Evolutionary conservation across 1,284 basidiomycete genomes (phyloP).

Genomic region (Puccinia sorghi): DNA sequence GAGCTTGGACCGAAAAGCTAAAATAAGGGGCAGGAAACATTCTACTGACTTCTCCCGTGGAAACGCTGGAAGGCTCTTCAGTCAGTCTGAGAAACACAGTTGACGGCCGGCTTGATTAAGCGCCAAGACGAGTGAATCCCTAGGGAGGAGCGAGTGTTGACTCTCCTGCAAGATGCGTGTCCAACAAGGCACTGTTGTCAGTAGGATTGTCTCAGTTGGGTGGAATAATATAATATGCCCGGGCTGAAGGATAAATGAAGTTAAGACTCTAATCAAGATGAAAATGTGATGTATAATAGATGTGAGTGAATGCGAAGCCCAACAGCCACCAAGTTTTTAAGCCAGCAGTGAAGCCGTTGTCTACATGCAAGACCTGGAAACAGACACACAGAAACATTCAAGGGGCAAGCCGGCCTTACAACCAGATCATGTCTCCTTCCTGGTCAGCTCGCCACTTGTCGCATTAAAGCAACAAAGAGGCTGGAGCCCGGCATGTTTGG

Average conservation of each 20-base stretch:
- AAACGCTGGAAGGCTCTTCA: neutral
- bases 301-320: neutral
- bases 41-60: conserved; percentile 17
- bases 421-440: neutral
- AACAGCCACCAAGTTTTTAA: conserved; percentile 6
- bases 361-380: neutral
- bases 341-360: neutral
- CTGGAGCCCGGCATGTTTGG: conserved; percentile 5
- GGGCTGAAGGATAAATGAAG: neutral
- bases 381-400: neutral
- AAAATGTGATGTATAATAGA: neutral
- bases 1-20: conserved; percentile 6
- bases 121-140: neutral
- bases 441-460: neutral
- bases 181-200: neutral
- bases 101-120: neutral
- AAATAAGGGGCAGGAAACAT: neutral
- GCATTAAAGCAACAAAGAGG: neutral
- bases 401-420: neutral
- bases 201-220: neutral
- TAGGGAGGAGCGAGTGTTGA: neutral
- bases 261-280: neutral
- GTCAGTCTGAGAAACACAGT: neutral
- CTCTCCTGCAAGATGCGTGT: conserved; percentile 1
- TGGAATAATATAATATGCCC: too few relatives aligned